Percentiles rank a stretch among this genome's conserved stretches.
phyloP scores from a whole-genome alignment of 495 filamentous ascomycete genomes.

The Cercophora newfieldiana region DNA sequence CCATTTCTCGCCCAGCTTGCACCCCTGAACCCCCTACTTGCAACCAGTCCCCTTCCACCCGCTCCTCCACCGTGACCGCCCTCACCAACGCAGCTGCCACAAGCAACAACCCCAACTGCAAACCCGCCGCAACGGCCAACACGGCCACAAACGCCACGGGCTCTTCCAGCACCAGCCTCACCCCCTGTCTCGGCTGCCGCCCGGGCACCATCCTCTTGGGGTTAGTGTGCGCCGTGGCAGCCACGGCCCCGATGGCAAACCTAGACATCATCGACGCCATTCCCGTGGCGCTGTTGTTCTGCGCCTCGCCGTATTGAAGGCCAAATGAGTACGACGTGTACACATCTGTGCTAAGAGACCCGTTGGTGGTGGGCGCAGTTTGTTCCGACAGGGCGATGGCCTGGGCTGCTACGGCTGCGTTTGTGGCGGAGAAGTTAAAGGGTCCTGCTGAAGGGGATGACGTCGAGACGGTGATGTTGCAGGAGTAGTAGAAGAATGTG shows the following conservation, averaged over 20 bases:
- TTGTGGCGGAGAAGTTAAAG: background rate
- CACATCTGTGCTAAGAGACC: background rate
- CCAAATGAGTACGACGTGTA: conserved; percentile 1
- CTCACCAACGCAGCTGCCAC: background rate
- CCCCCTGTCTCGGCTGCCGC: background rate
- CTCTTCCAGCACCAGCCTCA: conserved; percentile 1
- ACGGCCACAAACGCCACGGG: background rate
- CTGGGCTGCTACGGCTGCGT: background rate
- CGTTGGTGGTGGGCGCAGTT: background rate
- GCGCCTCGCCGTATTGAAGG: conserved; percentile 1
- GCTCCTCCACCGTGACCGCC: no score
- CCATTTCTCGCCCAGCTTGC: no score
- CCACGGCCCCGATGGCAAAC: background rate
- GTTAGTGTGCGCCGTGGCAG: background rate
- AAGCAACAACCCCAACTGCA: conserved; percentile 1
- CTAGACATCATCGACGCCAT: background rate
- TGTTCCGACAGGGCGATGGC: conserved; percentile 1
- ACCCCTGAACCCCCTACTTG: no score
- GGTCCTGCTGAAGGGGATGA: background rate
- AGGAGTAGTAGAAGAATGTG: background rate
- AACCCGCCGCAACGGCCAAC: background rate
- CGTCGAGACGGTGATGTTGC: background rate
- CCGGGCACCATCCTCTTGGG: background rate
- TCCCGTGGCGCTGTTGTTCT: conserved; percentile 1
- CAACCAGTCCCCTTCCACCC: no score